Base-by-base conservation (phyloP, 116 monocot species). In the Phalaenopsis hybrid region DNA sequence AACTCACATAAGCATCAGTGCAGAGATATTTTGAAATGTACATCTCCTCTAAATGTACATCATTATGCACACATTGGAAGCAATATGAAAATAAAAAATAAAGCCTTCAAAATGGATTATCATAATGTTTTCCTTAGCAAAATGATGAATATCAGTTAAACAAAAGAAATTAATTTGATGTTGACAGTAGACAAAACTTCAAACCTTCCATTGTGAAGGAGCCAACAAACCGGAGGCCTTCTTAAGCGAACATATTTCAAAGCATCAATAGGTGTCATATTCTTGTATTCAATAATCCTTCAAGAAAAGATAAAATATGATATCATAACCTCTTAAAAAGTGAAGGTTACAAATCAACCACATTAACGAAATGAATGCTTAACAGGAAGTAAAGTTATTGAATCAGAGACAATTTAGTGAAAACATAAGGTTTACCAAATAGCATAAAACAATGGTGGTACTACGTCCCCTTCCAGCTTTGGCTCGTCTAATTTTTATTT, bases 391-490 rank as follows among this genome's bases (percentile, higher is more conserved):
- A 10, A 21, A 67, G 67, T 28, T 67, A 21, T 67, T 25, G 15
- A 55, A 23, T 67, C 25, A 23, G 67, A 67, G n/a, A 20, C 6
- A 67, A 0, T 55, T 15, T 55, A 8, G 67, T 67, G 67, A 28
- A 67, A 67, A 28, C 67, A 67, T 67, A 67, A 67, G 25, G 67
- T 2, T 83, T 75, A 96, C 96, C 92, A 96, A 86, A 88, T 96
- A 96, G 79, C 96, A 96, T 37, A 96, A 84, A 67, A 96, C 89
- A 85, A 96, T 85, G n/a, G 96, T 96, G 16, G 96, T 91, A 78
- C 94, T 96, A 31, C 96, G 90, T 33, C 96, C 96, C 63, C 96
- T 90, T 57, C 96, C 96, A 81, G 96, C 94, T 89, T 96, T 96
- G 28, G 28, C 28, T 28, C 28, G 0, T 28, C 28, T 28, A 28